These are phyloP conservation scores for Xylariaceae sp. DNA, from an alignment of 2,329 filamentous ascomycete genomes.

Conservation along the genomic window DNA sequence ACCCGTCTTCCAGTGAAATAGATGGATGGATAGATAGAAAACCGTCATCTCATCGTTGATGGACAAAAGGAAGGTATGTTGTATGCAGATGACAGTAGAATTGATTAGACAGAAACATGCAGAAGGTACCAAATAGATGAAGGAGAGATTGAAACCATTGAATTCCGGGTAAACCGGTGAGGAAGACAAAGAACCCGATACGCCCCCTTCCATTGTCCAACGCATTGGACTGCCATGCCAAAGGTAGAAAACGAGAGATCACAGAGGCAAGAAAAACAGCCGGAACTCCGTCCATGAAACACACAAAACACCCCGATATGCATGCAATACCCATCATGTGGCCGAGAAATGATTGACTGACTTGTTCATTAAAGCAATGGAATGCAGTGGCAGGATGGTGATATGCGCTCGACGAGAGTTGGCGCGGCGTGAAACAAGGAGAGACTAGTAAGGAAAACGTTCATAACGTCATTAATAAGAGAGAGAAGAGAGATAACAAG, in stretches of 20 bases:
- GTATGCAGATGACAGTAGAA: too few species aligned
- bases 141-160: too few species aligned
- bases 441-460: conserved; percentile 22
- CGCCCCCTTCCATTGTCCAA: neutral
- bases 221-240: neutral
- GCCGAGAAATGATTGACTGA: conserved; percentile 6
- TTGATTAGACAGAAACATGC: too few species aligned
- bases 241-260: neutral
- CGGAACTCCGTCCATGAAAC: too few species aligned
- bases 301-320: too few species aligned
- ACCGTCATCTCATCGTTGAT: too few species aligned
- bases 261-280: too few species aligned
- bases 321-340: neutral
- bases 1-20: too few species aligned
- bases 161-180: neutral
- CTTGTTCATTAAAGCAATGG: conserved; percentile 2
- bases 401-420: neutral
- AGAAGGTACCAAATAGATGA: too few species aligned
- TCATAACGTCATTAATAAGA: conserved; percentile 8
- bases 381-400: neutral
- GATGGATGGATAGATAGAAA: too few species aligned
- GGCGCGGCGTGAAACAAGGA: conserved; percentile 9
- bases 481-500: conserved; percentile 10
- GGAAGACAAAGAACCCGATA: neutral
- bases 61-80: too few species aligned